Evolutionary conservation across 805 yeast species (phyloP).

Genomic region (Nakazawaea populi): DNA sequence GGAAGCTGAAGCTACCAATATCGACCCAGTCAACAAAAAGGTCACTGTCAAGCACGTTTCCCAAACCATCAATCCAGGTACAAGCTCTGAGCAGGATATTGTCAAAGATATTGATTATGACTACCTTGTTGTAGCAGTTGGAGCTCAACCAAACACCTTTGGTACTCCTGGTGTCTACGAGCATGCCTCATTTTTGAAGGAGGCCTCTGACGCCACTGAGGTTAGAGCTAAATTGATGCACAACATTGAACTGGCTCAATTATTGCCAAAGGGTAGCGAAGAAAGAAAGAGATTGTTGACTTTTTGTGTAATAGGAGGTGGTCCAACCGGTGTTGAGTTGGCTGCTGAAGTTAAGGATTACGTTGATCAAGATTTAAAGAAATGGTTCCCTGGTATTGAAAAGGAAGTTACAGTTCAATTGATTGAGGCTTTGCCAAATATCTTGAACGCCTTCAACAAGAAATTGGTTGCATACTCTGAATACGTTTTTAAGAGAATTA

Average conservation of each 20-base stretch:
- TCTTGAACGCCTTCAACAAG: slow-evolving; percentile 68
- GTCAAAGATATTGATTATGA: slow-evolving; percentile 56
- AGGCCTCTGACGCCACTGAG: slow-evolving; percentile 80
- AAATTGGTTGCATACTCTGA: slow-evolving; percentile 74
- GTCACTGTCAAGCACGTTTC: slow-evolving; percentile 56
- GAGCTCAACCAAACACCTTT: slow-evolving; percentile 91
- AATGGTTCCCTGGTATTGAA: slow-evolving; percentile 85
- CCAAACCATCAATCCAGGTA: slow-evolving; percentile 40
- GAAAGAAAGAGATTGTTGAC: slow-evolving; percentile 83
- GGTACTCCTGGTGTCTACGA: slow-evolving; percentile 94
- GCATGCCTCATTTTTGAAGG: slow-evolving; percentile 84
- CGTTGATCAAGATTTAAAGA: slow-evolving; percentile 81
- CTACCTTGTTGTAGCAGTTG: slow-evolving; percentile 86
- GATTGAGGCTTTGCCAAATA: slow-evolving; percentile 89
- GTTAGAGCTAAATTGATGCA: slow-evolving; percentile 82
- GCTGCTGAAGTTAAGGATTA: slow-evolving; percentile 96
- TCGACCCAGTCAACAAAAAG: slow-evolving; percentile 67
- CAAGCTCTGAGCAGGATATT: slow-evolving; percentile 36
- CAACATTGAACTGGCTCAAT: slow-evolving; percentile 82
- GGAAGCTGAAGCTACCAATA: slow-evolving; percentile 85
- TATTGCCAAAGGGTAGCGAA: slow-evolving; percentile 62
- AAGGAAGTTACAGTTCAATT: slow-evolving; percentile 78
- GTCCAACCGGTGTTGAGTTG: slow-evolving; percentile 97
- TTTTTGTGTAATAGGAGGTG: slow-evolving; percentile 95
- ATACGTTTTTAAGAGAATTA: slow-evolving; percentile 59